Conservation (phyloP, 2,329 filamentous ascomycete genomes). For the Diaporthe amygdali region DNA sequence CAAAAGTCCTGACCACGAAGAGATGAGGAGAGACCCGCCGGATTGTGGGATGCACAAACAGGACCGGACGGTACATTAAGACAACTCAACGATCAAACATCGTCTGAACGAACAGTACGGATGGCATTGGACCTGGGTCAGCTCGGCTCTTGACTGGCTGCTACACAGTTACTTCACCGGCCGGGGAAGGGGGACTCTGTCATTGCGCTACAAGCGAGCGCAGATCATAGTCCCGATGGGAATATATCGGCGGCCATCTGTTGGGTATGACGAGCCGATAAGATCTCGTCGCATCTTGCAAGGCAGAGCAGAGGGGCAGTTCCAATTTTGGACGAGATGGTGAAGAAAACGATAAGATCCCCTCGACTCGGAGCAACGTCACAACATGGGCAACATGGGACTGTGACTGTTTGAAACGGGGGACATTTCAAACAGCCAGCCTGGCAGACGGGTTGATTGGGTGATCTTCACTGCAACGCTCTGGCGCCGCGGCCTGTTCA, state of each 20-base stretch:
- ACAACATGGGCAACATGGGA: conserved; percentile 3
- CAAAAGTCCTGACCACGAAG: not conserved
- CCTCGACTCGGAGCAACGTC: not conserved
- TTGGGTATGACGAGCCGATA: conserved; percentile 14
- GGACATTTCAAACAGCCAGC: not conserved
- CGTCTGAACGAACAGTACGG: not conserved
- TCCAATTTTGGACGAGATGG: conserved; percentile 1
- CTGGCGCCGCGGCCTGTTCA: not conserved
- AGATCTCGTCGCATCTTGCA: conserved; percentile 1
- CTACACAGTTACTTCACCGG: not conserved
- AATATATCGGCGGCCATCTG: not conserved
- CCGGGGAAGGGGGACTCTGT: not conserved
- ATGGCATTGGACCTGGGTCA: not conserved
- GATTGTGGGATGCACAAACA: not conserved
- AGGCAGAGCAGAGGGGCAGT: not conserved
- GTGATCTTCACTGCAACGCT: not conserved
- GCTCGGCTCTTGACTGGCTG: not conserved
- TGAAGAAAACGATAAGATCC: not conserved
- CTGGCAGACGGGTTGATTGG: not conserved
- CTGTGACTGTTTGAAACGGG: not conserved
- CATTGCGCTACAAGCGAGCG: conserved; percentile 2
- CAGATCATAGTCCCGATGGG: not conserved
- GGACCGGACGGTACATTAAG: not conserved
- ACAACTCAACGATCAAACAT: conserved; percentile 9
- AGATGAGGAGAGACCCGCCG: not conserved